Evolutionary conservation across 192 early-diverging fungal species (phyloP).

Genomic region (Mortierella claussenii): DNA sequence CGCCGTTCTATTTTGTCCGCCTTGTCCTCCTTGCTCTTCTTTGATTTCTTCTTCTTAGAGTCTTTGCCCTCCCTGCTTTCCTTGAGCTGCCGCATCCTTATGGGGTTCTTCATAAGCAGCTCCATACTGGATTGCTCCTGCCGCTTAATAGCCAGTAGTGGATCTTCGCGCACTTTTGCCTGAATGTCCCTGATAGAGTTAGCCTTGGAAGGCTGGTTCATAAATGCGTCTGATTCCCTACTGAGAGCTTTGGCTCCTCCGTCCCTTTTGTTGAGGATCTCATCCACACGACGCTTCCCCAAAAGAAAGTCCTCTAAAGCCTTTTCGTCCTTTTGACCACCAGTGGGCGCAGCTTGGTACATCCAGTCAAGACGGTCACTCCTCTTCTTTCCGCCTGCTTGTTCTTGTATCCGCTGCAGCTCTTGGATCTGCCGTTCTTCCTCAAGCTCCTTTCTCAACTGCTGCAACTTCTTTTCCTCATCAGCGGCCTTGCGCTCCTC

Average conservation of each 20-base stretch:
- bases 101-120: conserved; percentile 77
- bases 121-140: conserved; percentile 86
- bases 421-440: conserved; percentile 93
- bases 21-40: conserved; percentile 52
- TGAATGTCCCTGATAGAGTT: conserved; percentile 84
- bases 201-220: conserved; percentile 64
- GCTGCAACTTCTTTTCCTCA: conserved; percentile 88
- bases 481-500: conserved; percentile 83
- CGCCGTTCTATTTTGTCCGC: conserved; percentile 55
- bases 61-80: conserved; percentile 52
- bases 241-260: conserved; percentile 37
- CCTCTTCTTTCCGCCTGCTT: conserved; percentile 67
- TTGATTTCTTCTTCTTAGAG: conserved; percentile 54
- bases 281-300: conserved; percentile 86
- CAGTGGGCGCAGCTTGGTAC: conserved; percentile 82
- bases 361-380: conserved; percentile 96
- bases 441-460: conserved; percentile 89
- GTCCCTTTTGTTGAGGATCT: conserved; percentile 62
- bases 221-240: conserved; percentile 24
- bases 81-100: conserved; percentile 68
- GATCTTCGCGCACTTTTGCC: conserved; percentile 92
- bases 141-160: conserved; percentile 87
- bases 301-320: conserved; percentile 92
- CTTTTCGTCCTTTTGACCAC: conserved; percentile 51
- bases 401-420: conserved; percentile 80